Evolutionary conservation across 1,284 basidiomycete species (phyloP), one percentile per base, ranked within the genome.

Genomic region (Golubevia sp.): DNA sequence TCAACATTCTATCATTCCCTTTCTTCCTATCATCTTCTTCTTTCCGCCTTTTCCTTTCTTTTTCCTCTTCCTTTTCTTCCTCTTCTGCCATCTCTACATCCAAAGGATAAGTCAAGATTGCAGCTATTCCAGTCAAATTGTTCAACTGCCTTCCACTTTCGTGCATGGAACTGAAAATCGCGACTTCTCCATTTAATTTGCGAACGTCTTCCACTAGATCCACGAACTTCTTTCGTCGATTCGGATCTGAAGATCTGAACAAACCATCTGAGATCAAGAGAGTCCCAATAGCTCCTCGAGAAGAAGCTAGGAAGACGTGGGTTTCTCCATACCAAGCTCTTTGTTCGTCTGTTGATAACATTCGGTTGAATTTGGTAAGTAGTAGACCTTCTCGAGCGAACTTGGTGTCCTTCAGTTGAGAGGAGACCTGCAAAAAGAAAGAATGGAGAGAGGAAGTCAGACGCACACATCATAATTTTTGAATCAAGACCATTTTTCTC

Each of bases 101-200:
- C 25, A 99, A 86, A 0, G 97, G 97, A 84, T 94, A 99, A 0
- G 93, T 97, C 62, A 99, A 85, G 62, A 99, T 93, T 1, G 97
- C 96, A 8, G 96, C 96, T 49, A 99, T 90, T 0, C 97, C 97
- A 3, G 94, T 95, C 55, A 99, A 84, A 70, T 95, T 91, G 84
- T 98, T 98, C 26, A 99, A 87, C 84, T 99, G 79, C 23, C 73
- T 70, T 21, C 97, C 97, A 25, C 92, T 93, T 84, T 99, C 96
- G 84, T 99, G 97, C 96, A 99, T 97, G 76, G 93, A 96, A 5
- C 94, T 97, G 84, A 99, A 99, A 71, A 98, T 94, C 53, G 97
- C 86, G 3, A 94, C 94, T 80, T 98, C 94, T 48, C 91, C 97
- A 27, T 94, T 93, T 70, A 92, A 93, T 55, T 89, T 87, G 68